Evolutionary conservation across 2,329 filamentous ascomycete species (phyloP).

Genomic region (Stromatinia cepivora): DNA sequence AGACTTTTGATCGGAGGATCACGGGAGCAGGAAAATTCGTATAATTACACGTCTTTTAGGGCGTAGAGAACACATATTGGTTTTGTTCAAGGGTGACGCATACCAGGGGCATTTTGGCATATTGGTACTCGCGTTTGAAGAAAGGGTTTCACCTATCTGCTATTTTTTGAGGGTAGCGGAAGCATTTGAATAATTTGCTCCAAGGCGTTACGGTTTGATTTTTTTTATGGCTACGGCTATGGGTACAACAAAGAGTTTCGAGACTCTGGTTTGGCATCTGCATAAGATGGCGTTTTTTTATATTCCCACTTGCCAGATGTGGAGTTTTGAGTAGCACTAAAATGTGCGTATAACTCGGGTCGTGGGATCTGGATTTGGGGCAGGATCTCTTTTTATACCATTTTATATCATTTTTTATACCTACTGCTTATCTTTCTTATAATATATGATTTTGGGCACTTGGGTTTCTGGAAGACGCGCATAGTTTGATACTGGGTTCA

Average conservation of each 20-base stretch:
- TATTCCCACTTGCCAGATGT: slow-evolving; percentile 13
- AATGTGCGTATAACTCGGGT: not conserved
- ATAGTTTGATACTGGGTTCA: not conserved
- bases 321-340: slow-evolving; percentile 11
- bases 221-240: slow-evolving; percentile 18
- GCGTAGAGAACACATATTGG: slow-evolving; percentile 17
- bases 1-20: slow-evolving; percentile 22
- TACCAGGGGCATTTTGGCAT: slow-evolving; percentile 17
- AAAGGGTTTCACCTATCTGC: slow-evolving; percentile 4
- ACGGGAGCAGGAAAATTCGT: slow-evolving; percentile 23
- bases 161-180: slow-evolving; percentile 8
- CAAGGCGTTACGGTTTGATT: slow-evolving; percentile 19
- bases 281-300: slow-evolving; percentile 24
- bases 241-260: slow-evolving; percentile 13
- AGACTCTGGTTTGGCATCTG: slow-evolving; percentile 23
- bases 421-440: slow-evolving; percentile 10
- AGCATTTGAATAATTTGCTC: slow-evolving; percentile 9
- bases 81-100: slow-evolving; percentile 15
- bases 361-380: slow-evolving; percentile 1
- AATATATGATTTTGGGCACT: slow-evolving; percentile 12
- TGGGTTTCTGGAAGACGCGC: not conserved
- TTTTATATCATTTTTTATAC: slow-evolving; percentile 17
- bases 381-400: slow-evolving; percentile 12
- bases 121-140: slow-evolving; percentile 14
- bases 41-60: slow-evolving; percentile 21